Conservation (phyloP, 148 eudicot species). For the Salicornia ramosissima region DNA sequence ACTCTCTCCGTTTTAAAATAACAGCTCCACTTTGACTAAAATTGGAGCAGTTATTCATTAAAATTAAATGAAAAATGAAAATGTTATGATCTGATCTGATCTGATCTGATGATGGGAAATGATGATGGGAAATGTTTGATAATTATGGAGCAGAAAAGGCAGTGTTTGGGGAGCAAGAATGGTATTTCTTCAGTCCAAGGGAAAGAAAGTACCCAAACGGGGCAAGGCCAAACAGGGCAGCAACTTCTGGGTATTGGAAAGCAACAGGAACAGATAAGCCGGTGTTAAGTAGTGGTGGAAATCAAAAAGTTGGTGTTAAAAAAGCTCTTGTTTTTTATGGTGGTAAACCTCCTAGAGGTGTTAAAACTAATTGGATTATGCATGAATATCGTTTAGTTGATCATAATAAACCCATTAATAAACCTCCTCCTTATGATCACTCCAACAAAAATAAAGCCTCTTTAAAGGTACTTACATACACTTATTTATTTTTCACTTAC, state of each 20-base stretch:
- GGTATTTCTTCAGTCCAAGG: slow-evolving; percentile 68
- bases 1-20: too few relatives aligned
- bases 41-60: too few relatives aligned
- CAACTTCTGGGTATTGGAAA: slow-evolving; percentile 72
- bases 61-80: too few relatives aligned
- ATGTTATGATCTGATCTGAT: too few relatives aligned
- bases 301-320: slow-evolving; percentile 57
- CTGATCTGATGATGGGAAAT: too few relatives aligned
- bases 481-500: too few relatives aligned
- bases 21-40: too few relatives aligned
- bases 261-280: slow-evolving; percentile 74
- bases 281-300: slow-evolving; percentile 32
- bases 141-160: slow-evolving; percentile 62
- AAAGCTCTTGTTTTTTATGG: slow-evolving; percentile 62
- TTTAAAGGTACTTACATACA: slow-evolving; percentile 68
- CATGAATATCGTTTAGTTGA: slow-evolving; percentile 54
- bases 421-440: slow-evolving; percentile 47
- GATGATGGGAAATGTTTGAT: too few relatives aligned
- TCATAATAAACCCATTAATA: slow-evolving; percentile 35
- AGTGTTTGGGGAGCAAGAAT: slow-evolving; percentile 57
- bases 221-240: slow-evolving; percentile 63
- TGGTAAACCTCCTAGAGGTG: slow-evolving; percentile 63
- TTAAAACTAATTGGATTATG: slow-evolving; percentile 69
- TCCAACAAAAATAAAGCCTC: slow-evolving; percentile 48
- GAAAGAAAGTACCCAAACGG: slow-evolving; percentile 67